Percentiles rank a stretch among this genome's conserved stretches.
Conservation (phyloP, 2,329 filamentous ascomycete species). For the Corinectria fuckeliana region DNA sequence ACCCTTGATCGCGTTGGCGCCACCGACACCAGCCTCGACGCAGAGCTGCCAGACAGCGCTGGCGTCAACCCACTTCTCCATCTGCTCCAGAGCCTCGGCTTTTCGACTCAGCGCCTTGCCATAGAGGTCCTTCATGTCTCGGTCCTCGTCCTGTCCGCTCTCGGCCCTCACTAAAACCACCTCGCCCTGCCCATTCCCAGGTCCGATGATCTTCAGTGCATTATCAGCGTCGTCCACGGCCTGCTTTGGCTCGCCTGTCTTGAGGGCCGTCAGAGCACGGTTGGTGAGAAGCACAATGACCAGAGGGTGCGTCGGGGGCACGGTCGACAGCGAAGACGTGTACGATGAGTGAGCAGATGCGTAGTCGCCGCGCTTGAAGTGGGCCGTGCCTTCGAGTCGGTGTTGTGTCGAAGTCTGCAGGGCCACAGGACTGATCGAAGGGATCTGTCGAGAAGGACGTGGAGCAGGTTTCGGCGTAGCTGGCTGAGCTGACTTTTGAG, state of each 20-base stretch:
- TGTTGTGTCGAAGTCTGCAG: constrained; percentile 79
- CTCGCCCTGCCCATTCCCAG: constrained; percentile 79
- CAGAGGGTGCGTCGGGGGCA: constrained; percentile 82
- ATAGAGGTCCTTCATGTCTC: constrained; percentile 92
- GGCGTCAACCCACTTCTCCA: constrained; percentile 93
- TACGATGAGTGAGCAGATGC: constrained; percentile 85
- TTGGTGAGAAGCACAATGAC: constrained; percentile 91
- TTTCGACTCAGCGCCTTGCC: constrained; percentile 94
- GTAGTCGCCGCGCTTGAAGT: constrained; percentile 95
- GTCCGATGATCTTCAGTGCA: constrained; percentile 80
- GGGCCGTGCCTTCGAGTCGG: constrained; percentile 80
- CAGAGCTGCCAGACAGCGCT: constrained; percentile 80
- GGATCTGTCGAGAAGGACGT: constrained; percentile 64
- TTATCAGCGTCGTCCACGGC: constrained; percentile 85
- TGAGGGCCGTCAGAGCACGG: constrained; percentile 85
- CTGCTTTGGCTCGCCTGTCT: constrained; percentile 89
- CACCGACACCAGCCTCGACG: constrained; percentile 86
- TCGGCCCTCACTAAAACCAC: constrained; percentile 70
- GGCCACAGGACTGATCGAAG: constrained; percentile 70
- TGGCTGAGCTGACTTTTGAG: constrained; percentile 43
- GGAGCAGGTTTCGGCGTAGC: constrained; percentile 50
- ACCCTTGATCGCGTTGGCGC: constrained; percentile 81
- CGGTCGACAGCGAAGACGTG: constrained; percentile 72
- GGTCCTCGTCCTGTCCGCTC: constrained; percentile 65
- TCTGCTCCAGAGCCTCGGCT: constrained; percentile 92